These are phyloP conservation scores for Peniophora sp. DNA, from an alignment of 1,284 basidiomycete genomes.

Conservation along the genomic window DNA sequence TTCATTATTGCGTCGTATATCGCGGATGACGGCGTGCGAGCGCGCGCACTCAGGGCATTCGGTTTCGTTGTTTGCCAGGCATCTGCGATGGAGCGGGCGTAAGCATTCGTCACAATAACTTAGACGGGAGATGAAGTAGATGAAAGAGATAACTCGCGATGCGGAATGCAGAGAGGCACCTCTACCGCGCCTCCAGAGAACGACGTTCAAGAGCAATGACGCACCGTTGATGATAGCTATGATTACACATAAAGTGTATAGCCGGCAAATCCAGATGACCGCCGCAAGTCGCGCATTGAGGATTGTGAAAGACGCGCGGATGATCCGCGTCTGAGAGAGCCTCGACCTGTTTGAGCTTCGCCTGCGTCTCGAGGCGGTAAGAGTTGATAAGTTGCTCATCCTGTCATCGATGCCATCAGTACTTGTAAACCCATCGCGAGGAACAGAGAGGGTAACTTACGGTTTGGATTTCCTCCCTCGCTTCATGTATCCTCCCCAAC, in stretches of 20 bases:
- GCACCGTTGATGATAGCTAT: constrained; percentile 91
- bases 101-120: background rate
- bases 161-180: background rate
- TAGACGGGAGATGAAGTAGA: background rate
- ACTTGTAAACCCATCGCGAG: too few species aligned
- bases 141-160: background rate
- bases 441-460: constrained; percentile 42
- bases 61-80: constrained; percentile 75
- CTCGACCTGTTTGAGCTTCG: constrained; percentile 75
- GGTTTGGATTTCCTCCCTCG: constrained; percentile 70
- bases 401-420: too few species aligned
- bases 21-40: constrained; percentile 83
- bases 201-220: constrained; percentile 12
- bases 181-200: background rate
- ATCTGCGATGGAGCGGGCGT: constrained; percentile 36
- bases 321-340: constrained; percentile 71
- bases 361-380: constrained; percentile 80
- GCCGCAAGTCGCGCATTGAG: constrained; percentile 82
- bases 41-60: constrained; percentile 87
- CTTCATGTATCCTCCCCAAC: constrained; percentile 65
- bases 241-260: constrained; percentile 97
- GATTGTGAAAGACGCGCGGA: constrained; percentile 89
- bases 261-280: constrained; percentile 88
- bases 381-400: constrained; percentile 80
- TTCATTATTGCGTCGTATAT: constrained; percentile 81